Conservation (phyloP, 2,329 filamentous ascomycete genomes). For the Sclerotinia nivalis region DNA sequence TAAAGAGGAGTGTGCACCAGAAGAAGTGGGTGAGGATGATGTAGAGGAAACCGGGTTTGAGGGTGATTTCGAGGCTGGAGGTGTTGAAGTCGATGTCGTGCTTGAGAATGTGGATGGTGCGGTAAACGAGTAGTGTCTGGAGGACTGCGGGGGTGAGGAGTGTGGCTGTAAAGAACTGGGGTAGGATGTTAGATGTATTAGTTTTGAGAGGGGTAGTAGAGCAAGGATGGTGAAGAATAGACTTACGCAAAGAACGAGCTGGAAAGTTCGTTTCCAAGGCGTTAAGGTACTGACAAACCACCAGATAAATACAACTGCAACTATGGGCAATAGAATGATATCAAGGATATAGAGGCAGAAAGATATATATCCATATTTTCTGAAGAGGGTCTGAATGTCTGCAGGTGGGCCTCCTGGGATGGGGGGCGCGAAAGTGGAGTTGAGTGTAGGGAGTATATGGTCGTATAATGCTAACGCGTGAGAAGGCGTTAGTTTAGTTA, state of each 20-base stretch:
- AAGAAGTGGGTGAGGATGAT: neutral
- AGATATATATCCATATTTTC: slow-evolving; percentile 10
- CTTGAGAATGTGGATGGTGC: neutral
- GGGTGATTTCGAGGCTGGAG: neutral
- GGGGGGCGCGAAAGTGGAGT: neutral
- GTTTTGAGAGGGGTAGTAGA: neutral
- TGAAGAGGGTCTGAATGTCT: slow-evolving; percentile 2
- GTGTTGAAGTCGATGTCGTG: neutral
- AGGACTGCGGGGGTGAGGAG: neutral
- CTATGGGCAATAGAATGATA: neutral
- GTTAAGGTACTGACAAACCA: slow-evolving; percentile 1
- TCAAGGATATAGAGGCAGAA: slow-evolving; percentile 1
- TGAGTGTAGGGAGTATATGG: neutral
- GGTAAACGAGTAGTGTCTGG: neutral
- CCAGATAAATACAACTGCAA: slow-evolving; percentile 10
- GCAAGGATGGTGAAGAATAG: neutral
- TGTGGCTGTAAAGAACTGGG: neutral
- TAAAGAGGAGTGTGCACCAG: neutral
- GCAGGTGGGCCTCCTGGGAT: neutral
- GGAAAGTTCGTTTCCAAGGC: slow-evolving; percentile 3
- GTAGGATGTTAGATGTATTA: neutral
- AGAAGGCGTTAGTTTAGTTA: neutral
- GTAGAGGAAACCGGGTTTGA: neutral
- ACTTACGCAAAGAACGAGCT: slow-evolving; percentile 11
- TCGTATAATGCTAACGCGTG: slow-evolving; percentile 1